Conservation (phyloP, 768 basidiomycete species). For the Termitomyces sp. region DNA sequence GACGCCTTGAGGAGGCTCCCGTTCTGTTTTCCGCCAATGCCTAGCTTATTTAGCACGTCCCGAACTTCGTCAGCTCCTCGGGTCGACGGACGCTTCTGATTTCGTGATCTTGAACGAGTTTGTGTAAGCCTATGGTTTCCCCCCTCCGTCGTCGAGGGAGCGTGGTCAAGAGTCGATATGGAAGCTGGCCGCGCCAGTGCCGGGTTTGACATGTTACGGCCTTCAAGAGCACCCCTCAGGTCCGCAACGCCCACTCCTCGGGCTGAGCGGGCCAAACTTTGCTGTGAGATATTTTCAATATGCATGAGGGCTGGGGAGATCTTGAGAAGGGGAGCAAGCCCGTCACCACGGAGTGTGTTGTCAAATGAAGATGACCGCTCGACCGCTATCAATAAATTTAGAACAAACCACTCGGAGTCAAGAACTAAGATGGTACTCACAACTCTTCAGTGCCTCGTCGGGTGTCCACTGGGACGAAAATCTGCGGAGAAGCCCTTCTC, state of each 20-base stretch:
- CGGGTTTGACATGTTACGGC: constrained; percentile 78
- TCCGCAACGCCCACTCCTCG: constrained; percentile 85
- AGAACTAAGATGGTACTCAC: constrained; percentile 43
- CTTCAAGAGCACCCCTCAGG: constrained; percentile 85
- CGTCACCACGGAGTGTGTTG: constrained; percentile 55
- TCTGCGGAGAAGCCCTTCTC: constrained; percentile 47
- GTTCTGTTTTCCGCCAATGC: constrained; percentile 67
- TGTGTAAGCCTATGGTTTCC: constrained; percentile 40
- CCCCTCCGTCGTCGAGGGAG: constrained; percentile 44
- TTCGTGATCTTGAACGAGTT: constrained; percentile 49
- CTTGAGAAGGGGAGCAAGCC: constrained; percentile 70
- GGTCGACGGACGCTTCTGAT: constrained; percentile 44
- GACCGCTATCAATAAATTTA: constrained; percentile 37
- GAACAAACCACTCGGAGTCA: not conserved
- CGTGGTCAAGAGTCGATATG: constrained; percentile 72
- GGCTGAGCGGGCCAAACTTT: constrained; percentile 75
- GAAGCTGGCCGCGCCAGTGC: constrained; percentile 66
- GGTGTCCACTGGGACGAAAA: constrained; percentile 68
- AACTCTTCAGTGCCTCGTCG: constrained; percentile 68
- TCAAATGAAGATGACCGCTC: constrained; percentile 54
- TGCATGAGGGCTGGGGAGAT: constrained; percentile 87
- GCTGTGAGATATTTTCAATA: constrained; percentile 85
- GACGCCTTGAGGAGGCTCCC: constrained; percentile 66
- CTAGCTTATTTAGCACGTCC: constrained; percentile 79
- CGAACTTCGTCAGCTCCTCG: constrained; percentile 67